Conservation (phyloP, 2,329 filamentous ascomycete genomes). For the Aspergillus aculeatus region DNA sequence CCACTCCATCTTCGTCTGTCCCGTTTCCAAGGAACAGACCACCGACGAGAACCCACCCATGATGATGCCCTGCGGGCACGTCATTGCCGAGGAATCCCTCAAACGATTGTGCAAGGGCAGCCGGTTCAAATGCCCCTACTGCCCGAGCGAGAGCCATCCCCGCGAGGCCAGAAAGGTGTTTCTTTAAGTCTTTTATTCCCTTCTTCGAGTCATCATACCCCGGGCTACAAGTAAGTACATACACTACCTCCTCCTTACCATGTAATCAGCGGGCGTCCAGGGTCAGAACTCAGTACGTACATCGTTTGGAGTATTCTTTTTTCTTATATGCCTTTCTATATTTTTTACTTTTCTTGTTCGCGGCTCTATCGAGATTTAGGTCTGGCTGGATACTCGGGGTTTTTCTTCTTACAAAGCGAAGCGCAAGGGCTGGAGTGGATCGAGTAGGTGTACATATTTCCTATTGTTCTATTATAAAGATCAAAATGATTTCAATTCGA, state of each 20-base stretch:
- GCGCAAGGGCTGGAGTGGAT: too few relatives aligned
- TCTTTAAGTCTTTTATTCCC: slow-evolving; percentile 45
- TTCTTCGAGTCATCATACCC: too few relatives aligned
- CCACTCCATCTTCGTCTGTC: slow-evolving; percentile 96
- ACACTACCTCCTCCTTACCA: slow-evolving; percentile 9
- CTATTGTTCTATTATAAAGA: too few relatives aligned
- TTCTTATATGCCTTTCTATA: background rate
- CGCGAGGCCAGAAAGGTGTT: slow-evolving; percentile 74
- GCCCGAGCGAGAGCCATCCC: slow-evolving; percentile 76
- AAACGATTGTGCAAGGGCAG: slow-evolving; percentile 74
- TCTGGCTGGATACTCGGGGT: too few relatives aligned
- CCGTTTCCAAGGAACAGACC: slow-evolving; percentile 93
- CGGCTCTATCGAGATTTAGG: too few relatives aligned
- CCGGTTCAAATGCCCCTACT: slow-evolving; percentile 95
- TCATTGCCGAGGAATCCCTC: slow-evolving; percentile 82
- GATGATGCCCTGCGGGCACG: slow-evolving; percentile 95
- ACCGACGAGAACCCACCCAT: slow-evolving; percentile 92
- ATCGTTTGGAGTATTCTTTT: slow-evolving; percentile 3
- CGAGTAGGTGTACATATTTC: too few relatives aligned
- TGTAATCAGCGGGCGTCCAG: background rate
- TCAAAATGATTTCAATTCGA: too few relatives aligned
- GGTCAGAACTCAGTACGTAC: background rate
- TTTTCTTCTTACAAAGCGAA: too few relatives aligned
- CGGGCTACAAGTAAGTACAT: background rate
- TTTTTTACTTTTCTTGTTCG: background rate